Evolutionary conservation across 129 eudicot species (phyloP).

Genomic region (Chrysanthemum lavandulifolium): DNA sequence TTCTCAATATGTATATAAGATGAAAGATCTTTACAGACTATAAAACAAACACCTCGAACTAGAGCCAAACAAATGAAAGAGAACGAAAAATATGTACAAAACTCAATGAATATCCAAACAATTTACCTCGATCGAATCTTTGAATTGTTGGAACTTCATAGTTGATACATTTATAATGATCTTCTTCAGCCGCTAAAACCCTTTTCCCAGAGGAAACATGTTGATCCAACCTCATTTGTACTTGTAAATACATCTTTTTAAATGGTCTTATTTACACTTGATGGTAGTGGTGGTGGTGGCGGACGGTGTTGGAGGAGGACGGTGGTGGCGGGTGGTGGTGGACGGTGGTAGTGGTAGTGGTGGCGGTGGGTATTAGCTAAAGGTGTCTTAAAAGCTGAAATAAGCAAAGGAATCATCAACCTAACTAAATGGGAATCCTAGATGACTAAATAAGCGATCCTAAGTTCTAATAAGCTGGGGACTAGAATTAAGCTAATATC

Average conservation of each 20-base stretch:
- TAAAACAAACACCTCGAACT: conserved; percentile 18
- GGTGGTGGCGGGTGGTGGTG: no score
- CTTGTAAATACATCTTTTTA: conserved; percentile 6
- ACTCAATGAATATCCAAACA: conserved; percentile 22
- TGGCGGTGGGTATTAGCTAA: no score
- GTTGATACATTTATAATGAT: conserved; percentile 17
- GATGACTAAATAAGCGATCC: no score
- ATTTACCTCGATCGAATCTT: conserved; percentile 2
- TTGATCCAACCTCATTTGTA: conserved; percentile 12
- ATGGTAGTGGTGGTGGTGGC: no score
- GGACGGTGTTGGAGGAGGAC: no score
- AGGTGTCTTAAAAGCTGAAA: no score
- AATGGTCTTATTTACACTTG: no score
- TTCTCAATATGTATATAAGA: conserved; percentile 10
- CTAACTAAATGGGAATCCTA: no score
- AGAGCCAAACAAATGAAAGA: conserved; percentile 9
- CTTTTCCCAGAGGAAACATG: background rate
- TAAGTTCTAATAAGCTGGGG: no score
- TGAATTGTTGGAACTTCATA: conserved; percentile 21
- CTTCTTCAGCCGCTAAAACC: conserved; percentile 20
- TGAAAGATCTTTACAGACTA: conserved; percentile 28
- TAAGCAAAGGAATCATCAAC: no score
- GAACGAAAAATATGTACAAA: conserved; percentile 36
- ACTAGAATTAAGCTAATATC: no score
- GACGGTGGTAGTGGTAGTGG: no score